Conservation (phyloP, 192 early-diverging fungal genomes). For the Coemansia erecta region DNA sequence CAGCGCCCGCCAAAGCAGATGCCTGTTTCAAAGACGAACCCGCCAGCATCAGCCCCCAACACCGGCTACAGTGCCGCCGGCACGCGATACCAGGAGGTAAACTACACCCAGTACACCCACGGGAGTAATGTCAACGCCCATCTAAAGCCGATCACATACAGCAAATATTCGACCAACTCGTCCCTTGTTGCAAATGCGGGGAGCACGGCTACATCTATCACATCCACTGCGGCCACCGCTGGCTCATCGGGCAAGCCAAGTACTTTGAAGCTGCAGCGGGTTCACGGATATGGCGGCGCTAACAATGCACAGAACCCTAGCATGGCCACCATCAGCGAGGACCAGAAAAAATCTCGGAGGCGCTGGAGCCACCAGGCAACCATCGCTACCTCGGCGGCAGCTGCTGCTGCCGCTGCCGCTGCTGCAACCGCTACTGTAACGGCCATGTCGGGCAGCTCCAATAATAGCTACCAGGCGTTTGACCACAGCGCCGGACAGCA, state of each 20-base stretch:
- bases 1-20: slow-evolving; percentile 1
- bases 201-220: slow-evolving; percentile 2
- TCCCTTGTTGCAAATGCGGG: slow-evolving; percentile 18
- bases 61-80: no score
- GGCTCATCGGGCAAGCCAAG: slow-evolving; percentile 4
- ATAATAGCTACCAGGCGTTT: slow-evolving; percentile 30
- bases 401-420: no score
- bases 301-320: no score
- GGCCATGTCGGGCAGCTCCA: no score
- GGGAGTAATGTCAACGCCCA: slow-evolving; percentile 27
- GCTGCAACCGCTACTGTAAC: no score
- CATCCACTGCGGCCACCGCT: slow-evolving; percentile 2
- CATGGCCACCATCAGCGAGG: not conserved
- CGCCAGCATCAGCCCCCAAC: not conserved
- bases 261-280: no score
- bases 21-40: not conserved
- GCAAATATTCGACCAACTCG: slow-evolving; percentile 13
- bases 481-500: slow-evolving; percentile 27
- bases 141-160: slow-evolving; percentile 23
- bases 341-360: not conserved
- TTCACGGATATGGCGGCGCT: no score
- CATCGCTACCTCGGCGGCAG: not conserved
- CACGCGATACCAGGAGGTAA: slow-evolving; percentile 11
- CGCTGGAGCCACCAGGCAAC: slow-evolving; percentile 7
- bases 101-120: slow-evolving; percentile 22